These are phyloP conservation scores for Pythium apleroticum DNA, from an alignment of 352 stramenopile species.

Conservation along the genomic window DNA sequence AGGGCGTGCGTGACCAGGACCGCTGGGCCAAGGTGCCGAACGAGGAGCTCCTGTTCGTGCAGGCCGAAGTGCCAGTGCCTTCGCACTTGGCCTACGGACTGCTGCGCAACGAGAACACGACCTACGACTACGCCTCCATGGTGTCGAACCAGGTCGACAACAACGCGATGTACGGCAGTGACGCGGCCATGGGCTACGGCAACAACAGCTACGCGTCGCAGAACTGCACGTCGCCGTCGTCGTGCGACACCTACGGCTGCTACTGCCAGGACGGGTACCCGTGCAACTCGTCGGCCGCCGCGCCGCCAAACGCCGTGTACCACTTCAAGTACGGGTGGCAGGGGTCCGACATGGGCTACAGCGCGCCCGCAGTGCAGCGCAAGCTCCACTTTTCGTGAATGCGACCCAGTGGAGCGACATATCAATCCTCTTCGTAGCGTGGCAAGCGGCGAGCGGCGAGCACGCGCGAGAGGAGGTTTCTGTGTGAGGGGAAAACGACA, in stretches of 20 bases:
- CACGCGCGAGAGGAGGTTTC: not conserved
- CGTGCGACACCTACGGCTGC: slow-evolving; percentile 70
- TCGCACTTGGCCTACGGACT: slow-evolving; percentile 62
- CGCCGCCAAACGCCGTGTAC: slow-evolving; percentile 53
- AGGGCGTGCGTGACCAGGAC: slow-evolving; percentile 50
- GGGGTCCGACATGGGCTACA: slow-evolving; percentile 44
- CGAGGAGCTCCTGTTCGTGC: slow-evolving; percentile 73
- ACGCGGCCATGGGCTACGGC: slow-evolving; percentile 29
- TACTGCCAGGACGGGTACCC: slow-evolving; percentile 51
- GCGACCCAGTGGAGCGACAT: not conserved
- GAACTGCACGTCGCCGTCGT: slow-evolving; percentile 47
- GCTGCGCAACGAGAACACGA: slow-evolving; percentile 44
- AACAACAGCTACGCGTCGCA: slow-evolving; percentile 40
- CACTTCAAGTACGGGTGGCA: slow-evolving; percentile 87
- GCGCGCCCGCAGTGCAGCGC: slow-evolving; percentile 25
- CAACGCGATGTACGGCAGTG: slow-evolving; percentile 26
- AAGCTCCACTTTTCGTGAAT: slow-evolving; percentile 32
- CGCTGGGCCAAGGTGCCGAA: slow-evolving; percentile 68
- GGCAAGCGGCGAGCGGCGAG: slow-evolving; percentile 5
- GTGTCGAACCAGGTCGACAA: slow-evolving; percentile 21
- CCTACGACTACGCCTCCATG: slow-evolving; percentile 37
- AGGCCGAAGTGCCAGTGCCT: slow-evolving; percentile 61
- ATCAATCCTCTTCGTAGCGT: not conserved
- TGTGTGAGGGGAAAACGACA: slow-evolving; percentile 9
- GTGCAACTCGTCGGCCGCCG: slow-evolving; percentile 31